These are phyloP conservation scores for Fusarium haematococcum DNA, from an alignment of 2,329 filamentous ascomycete species.

Conservation along the genomic window DNA sequence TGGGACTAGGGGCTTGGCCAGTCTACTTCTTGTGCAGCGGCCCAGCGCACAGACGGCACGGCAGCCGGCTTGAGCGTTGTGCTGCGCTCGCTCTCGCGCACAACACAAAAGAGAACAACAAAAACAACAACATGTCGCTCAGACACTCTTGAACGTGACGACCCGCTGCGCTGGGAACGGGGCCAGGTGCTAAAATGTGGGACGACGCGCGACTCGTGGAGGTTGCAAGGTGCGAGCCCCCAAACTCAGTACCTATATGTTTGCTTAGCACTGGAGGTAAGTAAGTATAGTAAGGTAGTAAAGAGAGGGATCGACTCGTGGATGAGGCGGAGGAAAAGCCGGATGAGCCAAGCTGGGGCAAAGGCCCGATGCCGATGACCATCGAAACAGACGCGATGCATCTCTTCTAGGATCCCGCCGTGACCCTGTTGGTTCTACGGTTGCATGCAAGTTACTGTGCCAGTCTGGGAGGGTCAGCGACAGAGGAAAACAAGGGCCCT, in stretches of 20 bases:
- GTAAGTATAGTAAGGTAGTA: background rate
- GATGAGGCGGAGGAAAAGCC: conserved; percentile 25
- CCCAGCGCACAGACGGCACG: conserved; percentile 41
- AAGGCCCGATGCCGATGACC: conserved; percentile 33
- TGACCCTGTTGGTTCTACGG: conserved; percentile 38
- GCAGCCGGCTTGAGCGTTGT: conserved; percentile 34
- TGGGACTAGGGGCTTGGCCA: conserved; percentile 25
- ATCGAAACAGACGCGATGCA: conserved; percentile 39
- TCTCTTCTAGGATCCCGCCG: conserved; percentile 31
- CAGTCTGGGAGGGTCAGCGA: conserved; percentile 31
- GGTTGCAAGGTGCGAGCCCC: conserved; percentile 14
- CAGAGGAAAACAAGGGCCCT: conserved; percentile 24
- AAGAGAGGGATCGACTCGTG: conserved; percentile 20
- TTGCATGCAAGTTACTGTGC: conserved; percentile 26
- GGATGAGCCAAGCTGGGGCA: conserved; percentile 31
- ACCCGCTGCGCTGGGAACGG: conserved; percentile 35
- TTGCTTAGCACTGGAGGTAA: background rate
- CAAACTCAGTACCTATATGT: conserved; percentile 16
- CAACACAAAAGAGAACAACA: conserved; percentile 17
- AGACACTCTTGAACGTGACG: conserved; percentile 13
- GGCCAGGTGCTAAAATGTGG: conserved; percentile 16
- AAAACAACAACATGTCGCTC: conserved; percentile 17
- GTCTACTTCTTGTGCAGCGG: conserved; percentile 31
- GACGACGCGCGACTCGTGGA: conserved; percentile 29
- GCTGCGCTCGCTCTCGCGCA: conserved; percentile 27